Percentiles rank a stretch among this genome's conserved stretches.
Evolutionary conservation across 805 yeast species (phyloP).

Genomic region (Candida manassasensis): DNA sequence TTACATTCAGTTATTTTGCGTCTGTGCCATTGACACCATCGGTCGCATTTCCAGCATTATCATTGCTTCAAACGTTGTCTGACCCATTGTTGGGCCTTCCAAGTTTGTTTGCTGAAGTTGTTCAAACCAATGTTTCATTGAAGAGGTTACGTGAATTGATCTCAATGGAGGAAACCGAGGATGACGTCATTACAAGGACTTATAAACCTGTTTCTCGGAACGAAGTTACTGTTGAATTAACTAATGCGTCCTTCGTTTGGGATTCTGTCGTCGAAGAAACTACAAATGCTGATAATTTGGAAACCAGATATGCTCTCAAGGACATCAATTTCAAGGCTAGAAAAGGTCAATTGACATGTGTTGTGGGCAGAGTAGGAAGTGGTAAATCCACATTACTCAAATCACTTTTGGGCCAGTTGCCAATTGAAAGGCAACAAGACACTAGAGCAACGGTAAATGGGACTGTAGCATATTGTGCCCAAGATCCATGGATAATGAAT

Average conservation of each 20-base stretch:
- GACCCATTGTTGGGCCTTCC: constrained; percentile 32
- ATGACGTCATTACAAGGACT: constrained; percentile 10
- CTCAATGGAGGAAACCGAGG: constrained; percentile 26
- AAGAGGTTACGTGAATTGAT: constrained; percentile 28
- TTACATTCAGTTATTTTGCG: constrained; percentile 19
- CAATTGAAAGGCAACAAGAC: constrained; percentile 13
- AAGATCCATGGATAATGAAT: constrained; percentile 38
- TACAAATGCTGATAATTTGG: constrained; percentile 9
- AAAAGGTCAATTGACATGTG: constrained; percentile 32
- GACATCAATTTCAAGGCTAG: constrained; percentile 28
- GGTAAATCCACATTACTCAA: constrained; percentile 35
- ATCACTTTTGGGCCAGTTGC: constrained; percentile 30
- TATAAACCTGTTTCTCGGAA: constrained; percentile 11
- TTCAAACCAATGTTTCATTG: constrained; percentile 28
- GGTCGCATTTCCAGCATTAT: constrained; percentile 33
- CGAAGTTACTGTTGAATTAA: constrained; percentile 22
- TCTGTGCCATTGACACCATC: constrained; percentile 29
- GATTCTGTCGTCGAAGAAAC: constrained; percentile 11
- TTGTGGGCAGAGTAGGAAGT: constrained; percentile 38
- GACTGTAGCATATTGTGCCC: constrained; percentile 35
- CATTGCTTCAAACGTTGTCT: constrained; percentile 30
- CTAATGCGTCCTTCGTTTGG: constrained; percentile 30
- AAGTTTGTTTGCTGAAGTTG: constrained; percentile 19
- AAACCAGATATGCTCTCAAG: constrained; percentile 23
- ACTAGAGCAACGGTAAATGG: constrained; percentile 22